Evolutionary conservation across 192 early-diverging fungal genomes (phyloP), one percentile per base, ranked within the genome.

Genomic region (Coemansia sp.): DNA sequence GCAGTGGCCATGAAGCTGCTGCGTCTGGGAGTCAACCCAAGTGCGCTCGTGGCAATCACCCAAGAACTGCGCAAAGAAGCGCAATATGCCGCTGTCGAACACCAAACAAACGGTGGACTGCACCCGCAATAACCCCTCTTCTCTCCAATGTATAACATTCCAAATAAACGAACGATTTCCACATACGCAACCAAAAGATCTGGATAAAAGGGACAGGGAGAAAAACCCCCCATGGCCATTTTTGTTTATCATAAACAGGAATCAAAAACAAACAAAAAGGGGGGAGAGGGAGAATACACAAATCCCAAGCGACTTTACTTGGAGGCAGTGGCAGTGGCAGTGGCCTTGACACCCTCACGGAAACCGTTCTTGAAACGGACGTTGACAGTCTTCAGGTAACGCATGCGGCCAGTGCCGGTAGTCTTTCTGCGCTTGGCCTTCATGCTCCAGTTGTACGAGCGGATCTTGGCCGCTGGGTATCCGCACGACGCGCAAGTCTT

Each of bases 401-500:
- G 88, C 94, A 96, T 97, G 81, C 97, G 92, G 69, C 97, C 97
- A 68, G 95, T 98, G 81, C 97, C 97, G 83, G 96, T 98, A 69
- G 97, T 97, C 94, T 98, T 97, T 91, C 97, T 93, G 73, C 96
- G 89, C 87, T 92, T 89, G 73, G 88, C 94, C 93, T 98, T 99
- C 74, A 88, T 93, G 71, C 87, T 87, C 97, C 97, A 99, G 87
- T 95, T 93, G 89, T 88, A 99, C 78, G 87, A 90, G 78, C 97
- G 91, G 84, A 92, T 94, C 91, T 99, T 99, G 79, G 96, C 94
- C 71, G 96, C 87, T 49, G 97, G 97, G 86, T 97, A 99, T 63
- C 94, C 96, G 88, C 97, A 99, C 81, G 94, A 93, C 78, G 95
- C 94, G 86, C 97, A 99, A 49, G 94, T 97, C 94, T 99, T 99